Evolutionary conservation across 176 grass and related monocot species (phyloP).

Genomic region (Triticum timopheevii): DNA sequence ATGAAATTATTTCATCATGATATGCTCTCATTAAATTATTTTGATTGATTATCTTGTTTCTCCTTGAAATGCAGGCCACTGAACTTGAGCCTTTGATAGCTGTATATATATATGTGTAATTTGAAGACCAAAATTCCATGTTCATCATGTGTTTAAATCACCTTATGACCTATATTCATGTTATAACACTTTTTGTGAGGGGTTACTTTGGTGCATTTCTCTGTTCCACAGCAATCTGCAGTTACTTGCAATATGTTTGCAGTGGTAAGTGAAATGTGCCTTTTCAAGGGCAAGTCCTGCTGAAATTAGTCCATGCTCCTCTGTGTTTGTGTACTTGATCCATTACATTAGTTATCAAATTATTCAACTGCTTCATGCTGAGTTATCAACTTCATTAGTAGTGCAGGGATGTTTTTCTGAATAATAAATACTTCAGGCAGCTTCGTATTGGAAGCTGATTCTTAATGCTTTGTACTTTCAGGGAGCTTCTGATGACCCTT

Average conservation of each 20-base stretch:
- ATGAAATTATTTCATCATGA: neutral
- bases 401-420: neutral
- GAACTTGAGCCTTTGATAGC: neutral
- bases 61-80: neutral
- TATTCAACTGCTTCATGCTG: neutral
- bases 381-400: conserved; percentile 1
- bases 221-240: neutral
- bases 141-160: conserved; percentile 8
- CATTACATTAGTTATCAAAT: neutral
- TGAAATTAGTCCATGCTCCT: neutral
- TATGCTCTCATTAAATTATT: neutral
- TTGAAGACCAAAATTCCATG: neutral
- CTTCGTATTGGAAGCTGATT: neutral
- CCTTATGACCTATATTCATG: conserved; percentile 14
- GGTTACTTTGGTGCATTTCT: neutral
- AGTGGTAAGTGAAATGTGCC: neutral
- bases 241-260: neutral
- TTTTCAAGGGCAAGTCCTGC: neutral
- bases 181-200: neutral
- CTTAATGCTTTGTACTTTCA: conserved; percentile 31
- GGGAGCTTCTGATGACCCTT: conserved; percentile 33
- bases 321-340: neutral
- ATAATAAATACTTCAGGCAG: neutral
- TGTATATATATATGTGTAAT: neutral
- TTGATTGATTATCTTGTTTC: neutral